Base-by-base conservation (phyloP, 257 asterid species). In the Lycium ferocissimum region DNA sequence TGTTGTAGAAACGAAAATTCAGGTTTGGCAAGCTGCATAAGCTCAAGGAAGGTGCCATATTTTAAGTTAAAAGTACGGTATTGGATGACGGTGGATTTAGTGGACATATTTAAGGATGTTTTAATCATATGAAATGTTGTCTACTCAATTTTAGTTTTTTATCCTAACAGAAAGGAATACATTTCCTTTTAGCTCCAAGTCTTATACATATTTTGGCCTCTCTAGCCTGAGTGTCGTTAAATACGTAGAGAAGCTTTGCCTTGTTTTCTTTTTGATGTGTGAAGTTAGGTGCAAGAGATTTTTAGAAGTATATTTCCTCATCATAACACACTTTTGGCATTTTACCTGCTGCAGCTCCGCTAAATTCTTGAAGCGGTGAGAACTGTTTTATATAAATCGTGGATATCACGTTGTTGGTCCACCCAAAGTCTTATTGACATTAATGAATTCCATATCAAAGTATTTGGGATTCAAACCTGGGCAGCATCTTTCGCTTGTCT, bases 111-210 rank as follows among this genome's bases (percentile, higher is more conserved):
- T 67, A 6, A 69, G 51, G 26, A 15, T 69, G 53, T 9, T 54
- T 54, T 69, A 69, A 69, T 69, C 33, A 38, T 13, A 17, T 70
- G 79, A 17, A 70, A 70, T 70, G 33, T 66, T 66, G 54, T 38
- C 38, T 69, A 15, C 76, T 37, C 26, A 69, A 15, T 69, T 38
- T 40, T 38, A 69, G 13, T 38, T 40, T 69, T 40, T 26, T 22
- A 63, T 63, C 54, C 79, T 70, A 40, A 70, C 79, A 7, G 13
- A 70, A 70, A 69, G 79, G 79, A 70, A 63, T 17, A 40, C 79
- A 38, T 40, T 70, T 70, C 54, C 33, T 18, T 40, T 69, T 69
- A 69, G 26, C 79, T 40, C 22, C 33, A 70, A 5, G 35, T 70
- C 54, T 40, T 40, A 38, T 38, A 38, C 26, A 70, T 70, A 40